phyloP scores from a whole-genome alignment of 1,284 basidiomycete genomes.

The Trametes hirsuta region DNA sequence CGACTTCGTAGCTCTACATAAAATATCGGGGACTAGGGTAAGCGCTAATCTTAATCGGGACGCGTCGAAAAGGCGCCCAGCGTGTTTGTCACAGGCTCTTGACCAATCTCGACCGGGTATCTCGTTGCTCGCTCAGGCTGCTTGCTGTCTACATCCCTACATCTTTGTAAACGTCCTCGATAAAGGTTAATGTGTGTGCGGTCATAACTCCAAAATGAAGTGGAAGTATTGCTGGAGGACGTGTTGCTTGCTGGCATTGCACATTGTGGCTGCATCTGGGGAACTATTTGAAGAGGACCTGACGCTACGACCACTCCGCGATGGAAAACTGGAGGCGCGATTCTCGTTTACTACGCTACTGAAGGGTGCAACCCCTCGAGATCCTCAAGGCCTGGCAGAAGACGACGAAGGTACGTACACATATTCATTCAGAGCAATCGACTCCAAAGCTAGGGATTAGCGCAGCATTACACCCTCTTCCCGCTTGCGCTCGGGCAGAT shows the following conservation, averaged over 20 bases:
- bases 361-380: slow-evolving; percentile 52
- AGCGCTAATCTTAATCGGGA: too few species aligned
- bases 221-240: slow-evolving; percentile 9
- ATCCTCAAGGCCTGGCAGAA: slow-evolving; percentile 49
- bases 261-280: slow-evolving; percentile 7
- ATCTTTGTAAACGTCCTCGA: not conserved
- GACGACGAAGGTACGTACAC: slow-evolving; percentile 56
- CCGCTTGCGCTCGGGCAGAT: slow-evolving; percentile 88
- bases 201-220: not conserved
- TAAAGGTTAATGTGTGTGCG: not conserved
- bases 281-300: slow-evolving; percentile 75
- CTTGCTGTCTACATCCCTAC: not conserved
- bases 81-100: too few species aligned
- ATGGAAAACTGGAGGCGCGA: slow-evolving; percentile 84
- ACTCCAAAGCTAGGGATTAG: slow-evolving; percentile 36
- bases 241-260: slow-evolving; percentile 10
- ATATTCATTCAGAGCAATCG: not conserved
- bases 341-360: slow-evolving; percentile 83
- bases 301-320: slow-evolving; percentile 72
- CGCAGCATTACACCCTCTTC: slow-evolving; percentile 84
- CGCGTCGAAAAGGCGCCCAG: too few species aligned
- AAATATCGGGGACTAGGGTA: too few species aligned
- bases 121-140: too few species aligned
- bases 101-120: too few species aligned
- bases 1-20: too few species aligned